Percentiles rank a stretch among this genome's conserved stretches.
Evolutionary conservation across 345 rosid species (phyloP).

Genomic region (Bruguiera gymnorhiza): DNA sequence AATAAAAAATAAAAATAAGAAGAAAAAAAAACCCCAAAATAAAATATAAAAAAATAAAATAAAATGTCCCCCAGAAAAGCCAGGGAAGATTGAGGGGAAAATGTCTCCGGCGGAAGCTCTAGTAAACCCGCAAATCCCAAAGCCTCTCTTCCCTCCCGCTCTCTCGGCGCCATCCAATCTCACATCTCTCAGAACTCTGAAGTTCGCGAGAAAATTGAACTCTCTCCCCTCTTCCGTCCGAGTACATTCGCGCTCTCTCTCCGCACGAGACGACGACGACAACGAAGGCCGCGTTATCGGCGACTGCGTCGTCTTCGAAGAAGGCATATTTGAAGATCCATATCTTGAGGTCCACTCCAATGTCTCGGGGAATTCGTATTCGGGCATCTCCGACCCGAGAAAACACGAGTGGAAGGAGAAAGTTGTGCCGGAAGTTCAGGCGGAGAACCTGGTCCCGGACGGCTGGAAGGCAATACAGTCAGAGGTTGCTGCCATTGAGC

Average conservation of each 20-base stretch:
- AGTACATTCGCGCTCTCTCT: constrained; percentile 19
- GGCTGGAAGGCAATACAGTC: constrained; percentile 74
- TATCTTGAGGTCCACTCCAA: constrained; percentile 32
- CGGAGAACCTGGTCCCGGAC: constrained; percentile 76
- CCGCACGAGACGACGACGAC: constrained; percentile 23
- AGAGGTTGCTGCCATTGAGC: constrained; percentile 56
- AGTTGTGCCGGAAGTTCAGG: constrained; percentile 28
- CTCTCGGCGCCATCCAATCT: constrained; percentile 10
- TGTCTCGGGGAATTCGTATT: background rate
- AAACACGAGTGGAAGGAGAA: constrained; percentile 13
- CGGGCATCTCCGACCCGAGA: background rate
- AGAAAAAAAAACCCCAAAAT: too few species aligned
- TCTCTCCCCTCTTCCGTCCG: constrained; percentile 42
- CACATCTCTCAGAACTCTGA: constrained; percentile 17
- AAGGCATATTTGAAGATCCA: constrained; percentile 79
- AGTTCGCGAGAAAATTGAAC: constrained; percentile 23
- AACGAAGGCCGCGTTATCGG: constrained; percentile 58
- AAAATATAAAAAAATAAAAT: background rate
- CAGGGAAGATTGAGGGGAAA: background rate
- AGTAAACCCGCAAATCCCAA: constrained; percentile 18
- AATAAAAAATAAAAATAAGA: too few species aligned
- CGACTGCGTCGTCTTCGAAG: constrained; percentile 88
- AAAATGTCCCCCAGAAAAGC: background rate
- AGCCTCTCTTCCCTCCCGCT: constrained; percentile 11
- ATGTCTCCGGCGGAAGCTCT: constrained; percentile 31